Base-by-base conservation (phyloP, 2,329 filamentous ascomycete species). In the Ceratocystis alfenasii region DNA sequence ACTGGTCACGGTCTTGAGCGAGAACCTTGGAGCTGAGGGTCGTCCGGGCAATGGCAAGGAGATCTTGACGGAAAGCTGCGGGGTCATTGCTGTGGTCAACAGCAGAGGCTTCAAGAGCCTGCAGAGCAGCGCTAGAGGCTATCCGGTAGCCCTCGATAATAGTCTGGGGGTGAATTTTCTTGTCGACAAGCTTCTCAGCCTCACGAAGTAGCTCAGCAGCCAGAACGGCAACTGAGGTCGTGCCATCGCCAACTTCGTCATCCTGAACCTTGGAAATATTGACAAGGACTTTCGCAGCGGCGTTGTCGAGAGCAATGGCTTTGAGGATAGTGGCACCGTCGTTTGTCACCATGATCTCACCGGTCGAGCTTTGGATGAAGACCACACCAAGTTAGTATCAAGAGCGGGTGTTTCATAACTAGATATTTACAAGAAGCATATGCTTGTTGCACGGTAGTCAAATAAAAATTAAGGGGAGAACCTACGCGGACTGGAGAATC, bases 211-310 rank as follows among this genome's bases (percentile, higher is more conserved):
- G 83, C 80, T 99, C 94, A 68, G 94, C 94, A 48, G 94, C 92
- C 69, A 99, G 81, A 17, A 99, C 94, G 55, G 94, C 88, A 66
- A 99, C 94, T n/a, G 92, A 97, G 25, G 94, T 99, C 59, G 94
- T 99, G 67, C 94, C 94, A 75, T 99, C 94, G 74, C 94, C 94
- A 28, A 99, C 93, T 77, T 99, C 94, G 75, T 99, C 94, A 73
- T 99, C 94, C 76, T 99, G 94, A 5, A 99, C 94, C 79, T 99
- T 99, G 69, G 93, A 97, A 72, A 99, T 97, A 77, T 99, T 99
- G 74, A 99, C 94, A 55, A 99, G 83, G 4, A 99, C 94, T 79
- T 99, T 99, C 65, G 94, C 94, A 25, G 94, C 94, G 55, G 94
- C 94, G 75, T 99, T 99, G 77, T 99, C 94, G 74, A 99, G 87